A percentile compares a stretch with the other conserved stretches of the same genome.
Evolutionary conservation across 2,329 filamentous ascomycete species (phyloP).

Genomic region (Penicillium sp.): DNA sequence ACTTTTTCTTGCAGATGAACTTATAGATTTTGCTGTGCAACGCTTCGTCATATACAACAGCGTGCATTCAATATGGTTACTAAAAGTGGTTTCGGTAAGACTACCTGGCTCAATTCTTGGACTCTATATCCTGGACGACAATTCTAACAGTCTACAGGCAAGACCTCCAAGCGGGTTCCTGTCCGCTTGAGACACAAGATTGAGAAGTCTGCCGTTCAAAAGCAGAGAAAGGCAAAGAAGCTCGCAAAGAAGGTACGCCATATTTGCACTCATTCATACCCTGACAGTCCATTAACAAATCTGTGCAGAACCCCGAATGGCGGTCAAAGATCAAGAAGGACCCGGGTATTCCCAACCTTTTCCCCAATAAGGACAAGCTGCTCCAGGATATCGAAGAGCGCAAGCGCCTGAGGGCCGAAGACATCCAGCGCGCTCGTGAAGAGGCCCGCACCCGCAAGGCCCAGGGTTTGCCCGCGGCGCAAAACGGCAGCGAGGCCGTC

Average conservation of each 20-base stretch:
- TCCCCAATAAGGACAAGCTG: constrained; percentile 96
- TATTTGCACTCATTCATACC: background rate
- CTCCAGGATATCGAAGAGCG: constrained; percentile 93
- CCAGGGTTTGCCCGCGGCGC: constrained; percentile 36
- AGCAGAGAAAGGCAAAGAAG: constrained; percentile 89
- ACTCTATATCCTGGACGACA: background rate
- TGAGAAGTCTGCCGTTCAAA: constrained; percentile 84
- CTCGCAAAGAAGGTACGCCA: constrained; percentile 72
- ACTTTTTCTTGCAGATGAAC: constrained; percentile 25
- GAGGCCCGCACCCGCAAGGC: constrained; percentile 54
- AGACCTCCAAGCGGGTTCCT: constrained; percentile 88
- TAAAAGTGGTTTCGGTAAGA: constrained; percentile 38
- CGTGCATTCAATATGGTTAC: constrained; percentile 37
- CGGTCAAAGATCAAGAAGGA: constrained; percentile 94
- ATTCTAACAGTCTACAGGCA: constrained; percentile 60
- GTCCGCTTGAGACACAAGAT: constrained; percentile 94
- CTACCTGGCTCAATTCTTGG: background rate
- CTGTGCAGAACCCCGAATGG: constrained; percentile 84
- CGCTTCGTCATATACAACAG: constrained; percentile 13
- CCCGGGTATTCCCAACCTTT: constrained; percentile 93
- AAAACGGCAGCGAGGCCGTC: constrained; percentile 33
- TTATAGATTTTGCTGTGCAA: constrained; percentile 14
- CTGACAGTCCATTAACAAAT: background rate
- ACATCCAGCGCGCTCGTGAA: constrained; percentile 70
- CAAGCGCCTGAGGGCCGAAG: constrained; percentile 77